phyloP scores from a whole-genome alignment of 192 early-diverging fungal species.

The Coemansia sp. region DNA sequence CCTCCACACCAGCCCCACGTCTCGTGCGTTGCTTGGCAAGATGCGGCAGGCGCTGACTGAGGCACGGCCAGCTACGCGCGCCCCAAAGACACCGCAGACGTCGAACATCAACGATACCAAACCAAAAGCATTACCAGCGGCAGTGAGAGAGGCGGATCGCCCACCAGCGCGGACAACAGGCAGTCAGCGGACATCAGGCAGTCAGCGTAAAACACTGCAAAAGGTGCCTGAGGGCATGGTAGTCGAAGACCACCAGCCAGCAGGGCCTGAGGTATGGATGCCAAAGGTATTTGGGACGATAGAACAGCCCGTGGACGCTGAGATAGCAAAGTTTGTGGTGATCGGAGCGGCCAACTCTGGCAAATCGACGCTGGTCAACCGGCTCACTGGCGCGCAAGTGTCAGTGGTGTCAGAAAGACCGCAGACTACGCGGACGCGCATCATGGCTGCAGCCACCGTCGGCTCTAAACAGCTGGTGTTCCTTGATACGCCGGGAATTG shows the following conservation, averaged over 20 bases:
- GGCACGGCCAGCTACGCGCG: constrained; percentile 17
- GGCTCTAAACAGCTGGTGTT: constrained; percentile 63
- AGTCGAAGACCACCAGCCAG: constrained; percentile 13
- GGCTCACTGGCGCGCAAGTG: constrained; percentile 57
- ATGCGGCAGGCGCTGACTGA: constrained; percentile 27
- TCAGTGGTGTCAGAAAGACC: constrained; percentile 69
- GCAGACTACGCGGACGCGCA: constrained; percentile 71
- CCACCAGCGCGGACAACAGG: background rate
- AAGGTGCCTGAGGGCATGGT: constrained; percentile 6
- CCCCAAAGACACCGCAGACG: background rate
- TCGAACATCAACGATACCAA: background rate
- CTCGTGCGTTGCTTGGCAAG: constrained; percentile 12
- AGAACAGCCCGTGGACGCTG: constrained; percentile 62
- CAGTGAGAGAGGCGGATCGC: constrained; percentile 8
- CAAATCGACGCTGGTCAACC: constrained; percentile 78
- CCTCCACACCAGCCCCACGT: constrained; percentile 11
- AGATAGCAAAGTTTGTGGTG: constrained; percentile 61
- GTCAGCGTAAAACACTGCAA: background rate
- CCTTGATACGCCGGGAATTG: constrained; percentile 51
- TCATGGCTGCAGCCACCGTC: constrained; percentile 59
- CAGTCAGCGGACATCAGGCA: background rate
- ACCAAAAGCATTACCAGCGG: background rate
- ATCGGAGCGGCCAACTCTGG: constrained; percentile 73
- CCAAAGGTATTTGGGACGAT: constrained; percentile 43
- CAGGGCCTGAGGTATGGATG: constrained; percentile 19